Evolutionary conservation across 176 grass and related monocot species (phyloP), one percentile per base, ranked within the genome.

Genomic region (Calamus simplicifolius): DNA sequence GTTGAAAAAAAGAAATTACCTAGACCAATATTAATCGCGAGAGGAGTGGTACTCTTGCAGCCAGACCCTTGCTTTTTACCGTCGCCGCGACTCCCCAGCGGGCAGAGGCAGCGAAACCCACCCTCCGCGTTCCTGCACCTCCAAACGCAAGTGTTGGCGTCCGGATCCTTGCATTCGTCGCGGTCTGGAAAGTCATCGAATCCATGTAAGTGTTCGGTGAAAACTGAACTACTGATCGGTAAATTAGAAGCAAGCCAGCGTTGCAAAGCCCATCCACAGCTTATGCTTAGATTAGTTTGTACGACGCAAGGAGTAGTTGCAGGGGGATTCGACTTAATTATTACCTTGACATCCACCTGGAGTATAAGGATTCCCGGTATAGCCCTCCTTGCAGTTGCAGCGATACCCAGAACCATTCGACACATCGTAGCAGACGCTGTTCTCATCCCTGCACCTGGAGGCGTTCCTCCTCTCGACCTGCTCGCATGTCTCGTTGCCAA

Each of bases 291-390:
- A n/a, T n/a, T n/a, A n/a, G n/a, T n/a, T n/a, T n/a, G n/a, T n/a
- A 5, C 31, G 6, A 5, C 4, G 0, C 4, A 5, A 31, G 29
- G 31, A 7, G 6, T 7, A n/a, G n/a, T n/a, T 35, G 31, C 31
- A 35, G 0, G 6, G 31, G 31, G 6, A 35, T 35, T 35, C 3
- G 35, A 12, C 7, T n/a, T n/a, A n/a, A n/a, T 2, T 2, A 0
- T 23, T 74, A 79, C 81, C 81, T 56, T 57, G 23, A 38, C 71
- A 81, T 76, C 74, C 83, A 27, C 48, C 79, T 70, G 52, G 38
- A 19, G 8, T 66, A 21, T 89, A 89, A 0, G 85, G 85, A 27
- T 89, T 89, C 18, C 85, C 85, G 50, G 52, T 8, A 63, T 75
- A 89, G 27, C 85, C 80, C 0, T 59, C 0, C 26, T 8, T 29